Evolutionary conservation across 202 grass and related monocot genomes (phyloP), one percentile per base, ranked within the genome.

Genomic region (Schoenoplectus triqueter): DNA sequence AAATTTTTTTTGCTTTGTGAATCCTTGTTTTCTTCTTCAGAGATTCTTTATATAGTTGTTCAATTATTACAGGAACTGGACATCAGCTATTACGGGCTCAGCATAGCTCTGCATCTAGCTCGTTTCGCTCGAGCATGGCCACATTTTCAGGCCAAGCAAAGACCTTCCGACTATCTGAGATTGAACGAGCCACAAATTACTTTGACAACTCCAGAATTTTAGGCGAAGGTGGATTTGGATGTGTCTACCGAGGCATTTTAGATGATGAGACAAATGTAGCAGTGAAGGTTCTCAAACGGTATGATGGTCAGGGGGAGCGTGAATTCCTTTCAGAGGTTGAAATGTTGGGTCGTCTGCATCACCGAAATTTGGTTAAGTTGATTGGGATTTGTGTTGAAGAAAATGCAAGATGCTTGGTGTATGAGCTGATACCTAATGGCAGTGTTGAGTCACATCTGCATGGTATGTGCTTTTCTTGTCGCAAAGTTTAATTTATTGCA

Each of bases 401-500:
- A 84, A 87, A 96, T 61, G 90, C 86, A 1, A 85, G 89, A 9
- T 99, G 96, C 87, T 90, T 99, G 13, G 83, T 99, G 10, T 99
- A 99, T 69, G 96, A 99, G 84, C 90, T 99, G 76, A 95, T 99
- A 85, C 88, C 93, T 20, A 96, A 99, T 86, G 93, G 96, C 60
- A 99, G 96, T 19, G 88, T 99, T 70, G 96, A 99, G 66, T 99
- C 93, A 68, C 96, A 99, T 90, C 84, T 99, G 74, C 96, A 99
- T 55, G 93, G 96, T 99, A 90, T 87, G 88, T 89, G 72, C 15
- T 45, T 73, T 69, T 62, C 3, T 82, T 82, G 15, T 50, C 0
- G 17, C 8, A 44, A 80, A 47, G 13, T 48, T 67, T 22, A 40
- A 39, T 64, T 7, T 66, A 10, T 66, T 82, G 41, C 11, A 21